phyloP scores from a whole-genome alignment of 148 eudicot genomes.

The Amaranthus hypochondriacus region DNA sequence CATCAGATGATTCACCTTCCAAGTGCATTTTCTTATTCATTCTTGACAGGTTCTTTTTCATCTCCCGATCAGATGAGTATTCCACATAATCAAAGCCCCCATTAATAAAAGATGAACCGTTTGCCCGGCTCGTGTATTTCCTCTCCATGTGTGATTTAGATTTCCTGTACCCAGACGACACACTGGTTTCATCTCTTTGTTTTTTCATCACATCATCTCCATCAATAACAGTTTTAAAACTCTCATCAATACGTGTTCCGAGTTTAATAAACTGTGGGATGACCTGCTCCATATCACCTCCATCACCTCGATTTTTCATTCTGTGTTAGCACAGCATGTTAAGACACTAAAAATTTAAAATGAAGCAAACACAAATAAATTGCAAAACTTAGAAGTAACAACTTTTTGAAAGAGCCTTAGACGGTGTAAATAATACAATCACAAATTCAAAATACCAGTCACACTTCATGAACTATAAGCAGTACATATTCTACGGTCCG shows the following conservation, averaged over 20 bases:
- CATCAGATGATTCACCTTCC: conserved; percentile 82
- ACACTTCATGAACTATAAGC: not conserved
- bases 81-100: conserved; percentile 59
- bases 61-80: conserved; percentile 71
- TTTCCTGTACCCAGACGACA: conserved; percentile 55
- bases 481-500: not conserved
- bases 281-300: conserved; percentile 62
- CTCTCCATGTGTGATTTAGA: conserved; percentile 42
- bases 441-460: not conserved
- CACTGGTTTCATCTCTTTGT: conserved; percentile 54
- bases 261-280: conserved; percentile 57
- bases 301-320: conserved; percentile 53
- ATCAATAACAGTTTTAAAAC: conserved; percentile 35
- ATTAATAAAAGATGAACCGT: conserved; percentile 37
- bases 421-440: not conserved
- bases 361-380: not conserved
- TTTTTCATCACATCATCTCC: conserved; percentile 56
- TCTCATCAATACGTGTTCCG: conserved; percentile 57
- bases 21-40: conserved; percentile 53
- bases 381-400: not conserved
- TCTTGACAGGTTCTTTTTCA: conserved; percentile 51
- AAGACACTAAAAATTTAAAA: not conserved
- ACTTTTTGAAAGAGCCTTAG: not conserved
- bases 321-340: conserved; percentile 37
- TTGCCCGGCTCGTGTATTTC: conserved; percentile 44